Evolutionary conservation across 2,329 filamentous ascomycete genomes (phyloP).

Genomic region (Akanthomyces uredinophilus): DNA sequence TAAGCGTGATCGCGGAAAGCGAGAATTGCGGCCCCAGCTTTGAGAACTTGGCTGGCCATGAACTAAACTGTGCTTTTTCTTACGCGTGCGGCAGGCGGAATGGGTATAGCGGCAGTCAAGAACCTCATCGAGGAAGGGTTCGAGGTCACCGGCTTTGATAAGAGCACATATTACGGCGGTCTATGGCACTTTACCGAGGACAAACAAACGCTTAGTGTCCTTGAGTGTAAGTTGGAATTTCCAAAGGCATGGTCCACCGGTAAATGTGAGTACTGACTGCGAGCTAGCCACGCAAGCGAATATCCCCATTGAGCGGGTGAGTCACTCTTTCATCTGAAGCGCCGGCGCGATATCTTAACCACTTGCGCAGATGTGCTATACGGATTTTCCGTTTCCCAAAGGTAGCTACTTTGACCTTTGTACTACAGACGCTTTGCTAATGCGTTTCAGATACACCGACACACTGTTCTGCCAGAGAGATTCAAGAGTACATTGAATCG

Average conservation of each 20-base stretch:
- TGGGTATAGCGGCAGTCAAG: constrained; percentile 27
- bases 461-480: constrained; percentile 22
- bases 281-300: constrained; percentile 26
- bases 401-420: neutral
- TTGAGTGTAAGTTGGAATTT: neutral
- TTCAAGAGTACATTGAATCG: constrained; percentile 28
- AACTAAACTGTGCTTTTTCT: neutral
- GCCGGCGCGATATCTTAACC: neutral
- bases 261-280: constrained; percentile 2
- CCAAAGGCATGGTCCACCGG: fast-evolving
- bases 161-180: constrained; percentile 35
- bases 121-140: constrained; percentile 41
- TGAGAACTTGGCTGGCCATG: no score
- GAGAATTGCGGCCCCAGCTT: neutral
- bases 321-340: neutral
- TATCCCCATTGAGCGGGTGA: constrained; percentile 29
- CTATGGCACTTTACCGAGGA: constrained; percentile 39
- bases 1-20: neutral
- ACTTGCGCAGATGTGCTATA: constrained; percentile 28
- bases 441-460: constrained; percentile 14
- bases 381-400: constrained; percentile 31
- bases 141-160: constrained; percentile 39
- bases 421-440: neutral
- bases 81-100: neutral
- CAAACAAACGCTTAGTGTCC: constrained; percentile 16